A percentile compares a stretch with the other conserved stretches of the same genome.
These are phyloP conservation scores for Aspergillus carlsbadensis DNA, from an alignment of 495 filamentous ascomycete genomes.

Conservation along the genomic window DNA sequence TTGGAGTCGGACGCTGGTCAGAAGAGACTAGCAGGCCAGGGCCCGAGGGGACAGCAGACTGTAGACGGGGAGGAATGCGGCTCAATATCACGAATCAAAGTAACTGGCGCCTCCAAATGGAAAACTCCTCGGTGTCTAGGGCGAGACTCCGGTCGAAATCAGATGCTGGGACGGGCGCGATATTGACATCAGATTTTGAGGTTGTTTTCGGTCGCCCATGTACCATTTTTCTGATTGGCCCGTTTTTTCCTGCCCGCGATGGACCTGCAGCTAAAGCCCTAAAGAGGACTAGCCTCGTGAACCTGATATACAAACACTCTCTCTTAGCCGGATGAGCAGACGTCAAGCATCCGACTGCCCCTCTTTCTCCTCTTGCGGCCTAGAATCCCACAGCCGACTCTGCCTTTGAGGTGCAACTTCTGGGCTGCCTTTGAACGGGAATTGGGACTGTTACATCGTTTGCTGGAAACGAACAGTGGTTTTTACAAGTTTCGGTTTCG, in stretches of 20 bases:
- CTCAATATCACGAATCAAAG: too few species aligned
- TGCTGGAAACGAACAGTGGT: too few species aligned
- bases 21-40: constrained; percentile 27
- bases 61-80: too few species aligned
- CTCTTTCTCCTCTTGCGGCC: too few species aligned
- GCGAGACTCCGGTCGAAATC: neutral
- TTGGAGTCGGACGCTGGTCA: constrained; percentile 1
- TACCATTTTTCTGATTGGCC: constrained; percentile 8
- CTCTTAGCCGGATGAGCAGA: too few species aligned
- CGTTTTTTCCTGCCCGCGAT: constrained; percentile 8
- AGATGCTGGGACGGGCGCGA: neutral
- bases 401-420: too few species aligned
- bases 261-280: constrained; percentile 14
- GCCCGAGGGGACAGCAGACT: neutral
- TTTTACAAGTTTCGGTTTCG: too few species aligned
- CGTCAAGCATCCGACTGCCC: too few species aligned
- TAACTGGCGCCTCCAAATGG: too few species aligned
- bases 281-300: neutral
- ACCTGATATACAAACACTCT: neutral
- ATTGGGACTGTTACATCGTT: too few species aligned
- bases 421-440: too few species aligned
- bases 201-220: constrained; percentile 12
- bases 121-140: too few species aligned
- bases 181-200: neutral
- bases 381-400: neutral